phyloP scores from a whole-genome alignment of 441 rosid genomes.

The Isatis lusitanica region DNA sequence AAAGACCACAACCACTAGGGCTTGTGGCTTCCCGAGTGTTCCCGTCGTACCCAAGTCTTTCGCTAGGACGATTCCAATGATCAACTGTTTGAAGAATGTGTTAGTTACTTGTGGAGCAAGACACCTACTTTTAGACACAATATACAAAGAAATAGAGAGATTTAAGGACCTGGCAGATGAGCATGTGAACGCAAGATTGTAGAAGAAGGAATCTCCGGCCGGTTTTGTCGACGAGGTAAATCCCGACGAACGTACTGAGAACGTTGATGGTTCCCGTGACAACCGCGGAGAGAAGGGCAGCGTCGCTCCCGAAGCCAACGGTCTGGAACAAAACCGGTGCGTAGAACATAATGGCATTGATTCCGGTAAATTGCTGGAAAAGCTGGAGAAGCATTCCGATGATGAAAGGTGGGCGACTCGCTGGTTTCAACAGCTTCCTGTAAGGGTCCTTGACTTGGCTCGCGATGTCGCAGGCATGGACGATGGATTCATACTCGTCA shows the following conservation, averaged over 20 bases:
- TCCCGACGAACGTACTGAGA: conserved; percentile 54
- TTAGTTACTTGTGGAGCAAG: background rate
- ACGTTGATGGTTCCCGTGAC: conserved; percentile 58
- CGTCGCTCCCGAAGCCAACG: conserved; percentile 57
- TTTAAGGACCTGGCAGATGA: conserved; percentile 41
- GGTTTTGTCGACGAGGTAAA: conserved; percentile 46
- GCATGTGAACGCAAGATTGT: conserved; percentile 60
- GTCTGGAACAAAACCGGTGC: conserved; percentile 73
- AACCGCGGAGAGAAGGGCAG: conserved; percentile 57
- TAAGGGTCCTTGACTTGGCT: conserved; percentile 46
- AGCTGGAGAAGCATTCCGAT: conserved; percentile 35
- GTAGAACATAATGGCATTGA: conserved; percentile 55
- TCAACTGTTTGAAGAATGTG: conserved; percentile 28
- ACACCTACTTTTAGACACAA: background rate
- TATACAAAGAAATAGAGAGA: background rate
- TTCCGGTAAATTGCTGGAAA: conserved; percentile 34
- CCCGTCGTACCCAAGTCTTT: conserved; percentile 28
- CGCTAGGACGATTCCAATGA: conserved; percentile 42
- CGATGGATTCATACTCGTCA: conserved; percentile 43
- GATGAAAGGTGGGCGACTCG: conserved; percentile 37
- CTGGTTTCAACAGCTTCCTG: conserved; percentile 40
- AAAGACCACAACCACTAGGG: conserved; percentile 44
- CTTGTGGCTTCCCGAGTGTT: conserved; percentile 29
- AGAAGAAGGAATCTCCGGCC: conserved; percentile 57
- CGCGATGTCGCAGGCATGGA: conserved; percentile 48